These are phyloP conservation scores for Rachicladosporium sp. DNA, from an alignment of 2,329 filamentous ascomycete species.

Conservation along the genomic window DNA sequence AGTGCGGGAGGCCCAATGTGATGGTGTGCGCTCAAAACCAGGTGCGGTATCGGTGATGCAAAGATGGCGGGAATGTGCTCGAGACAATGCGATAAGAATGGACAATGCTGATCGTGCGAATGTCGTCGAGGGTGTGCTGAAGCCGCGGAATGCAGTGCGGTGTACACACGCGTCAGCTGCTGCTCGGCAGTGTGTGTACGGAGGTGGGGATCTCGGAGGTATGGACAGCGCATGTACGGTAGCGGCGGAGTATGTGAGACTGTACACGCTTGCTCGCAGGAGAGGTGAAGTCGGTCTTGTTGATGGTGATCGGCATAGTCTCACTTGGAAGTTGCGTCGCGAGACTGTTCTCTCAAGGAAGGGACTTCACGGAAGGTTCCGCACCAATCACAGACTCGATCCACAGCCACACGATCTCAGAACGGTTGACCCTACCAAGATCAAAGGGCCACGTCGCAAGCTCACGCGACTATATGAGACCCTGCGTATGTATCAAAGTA, in stretches of 20 bases:
- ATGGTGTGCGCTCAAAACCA: conserved; percentile 1
- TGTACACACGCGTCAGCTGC: conserved; percentile 6
- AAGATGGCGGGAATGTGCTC: conserved; percentile 1
- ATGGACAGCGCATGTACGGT: neutral
- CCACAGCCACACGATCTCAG: too few relatives aligned
- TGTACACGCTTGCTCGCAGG: neutral
- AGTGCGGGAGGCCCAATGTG: conserved; percentile 1
- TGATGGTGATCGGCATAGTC: neutral
- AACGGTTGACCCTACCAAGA: too few relatives aligned
- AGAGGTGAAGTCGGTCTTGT: neutral
- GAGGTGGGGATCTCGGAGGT: neutral
- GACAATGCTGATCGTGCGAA: conserved; percentile 1
- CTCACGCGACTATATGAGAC: too few relatives aligned
- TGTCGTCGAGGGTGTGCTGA: neutral
- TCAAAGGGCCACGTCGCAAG: too few relatives aligned
- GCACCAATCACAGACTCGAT: too few relatives aligned
- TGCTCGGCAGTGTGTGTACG: conserved; percentile 1
- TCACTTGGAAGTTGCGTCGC: neutral
- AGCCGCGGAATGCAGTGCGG: conserved; percentile 6
- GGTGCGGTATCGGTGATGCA: conserved; percentile 2
- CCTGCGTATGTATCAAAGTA: too few relatives aligned
- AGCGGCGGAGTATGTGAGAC: neutral
- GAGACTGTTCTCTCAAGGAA: too few relatives aligned
- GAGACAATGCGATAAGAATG: conserved; percentile 9
- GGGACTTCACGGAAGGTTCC: too few relatives aligned